Evolutionary conservation across 345 rosid genomes (phyloP).

Genomic region (Bruguiera sexangula): DNA sequence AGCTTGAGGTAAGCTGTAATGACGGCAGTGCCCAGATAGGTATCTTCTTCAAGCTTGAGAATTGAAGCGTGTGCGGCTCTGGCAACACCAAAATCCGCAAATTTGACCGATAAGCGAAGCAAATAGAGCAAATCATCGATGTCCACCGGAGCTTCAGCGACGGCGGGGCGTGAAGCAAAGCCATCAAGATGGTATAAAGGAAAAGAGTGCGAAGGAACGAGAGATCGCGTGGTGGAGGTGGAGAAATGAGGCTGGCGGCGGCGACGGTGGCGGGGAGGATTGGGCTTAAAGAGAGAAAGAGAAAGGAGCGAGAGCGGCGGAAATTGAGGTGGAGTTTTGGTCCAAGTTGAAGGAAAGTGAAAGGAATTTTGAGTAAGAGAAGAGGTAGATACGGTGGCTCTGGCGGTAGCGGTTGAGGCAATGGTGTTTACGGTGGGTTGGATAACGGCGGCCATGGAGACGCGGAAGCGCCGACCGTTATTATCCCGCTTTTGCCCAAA

Average conservation of each 20-base stretch:
- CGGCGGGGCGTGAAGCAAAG: neutral
- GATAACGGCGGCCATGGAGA: conserved; percentile 44
- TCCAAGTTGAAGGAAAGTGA: conserved; percentile 20
- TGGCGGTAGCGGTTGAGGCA: conserved; percentile 15
- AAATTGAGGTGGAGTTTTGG: neutral
- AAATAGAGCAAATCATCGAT: conserved; percentile 34
- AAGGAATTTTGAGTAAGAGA: conserved; percentile 18
- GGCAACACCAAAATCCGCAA: conserved; percentile 43
- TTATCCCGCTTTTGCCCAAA: neutral
- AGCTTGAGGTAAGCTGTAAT: conserved; percentile 61
- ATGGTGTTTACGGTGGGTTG: conserved; percentile 17
- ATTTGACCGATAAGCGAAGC: conserved; percentile 51
- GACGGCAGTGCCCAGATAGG: conserved; percentile 47
- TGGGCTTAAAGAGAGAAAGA: conserved; percentile 10
- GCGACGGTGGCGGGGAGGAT: conserved; percentile 12
- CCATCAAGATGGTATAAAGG: conserved; percentile 1
- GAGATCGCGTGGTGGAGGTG: conserved; percentile 10
- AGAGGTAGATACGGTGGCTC: conserved; percentile 10
- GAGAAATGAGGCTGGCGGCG: conserved; percentile 17
- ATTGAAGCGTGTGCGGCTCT: conserved; percentile 60
- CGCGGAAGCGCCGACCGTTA: conserved; percentile 21
- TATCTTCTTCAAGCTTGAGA: conserved; percentile 46
- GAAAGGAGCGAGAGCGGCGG: conserved; percentile 9
- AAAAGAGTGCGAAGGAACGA: neutral
- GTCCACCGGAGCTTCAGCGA: conserved; percentile 3